Percentiles rank a stretch among this genome's conserved stretches.
phyloP scores from a whole-genome alignment of 164 flowering plant species.

The Sextonia rubra region DNA sequence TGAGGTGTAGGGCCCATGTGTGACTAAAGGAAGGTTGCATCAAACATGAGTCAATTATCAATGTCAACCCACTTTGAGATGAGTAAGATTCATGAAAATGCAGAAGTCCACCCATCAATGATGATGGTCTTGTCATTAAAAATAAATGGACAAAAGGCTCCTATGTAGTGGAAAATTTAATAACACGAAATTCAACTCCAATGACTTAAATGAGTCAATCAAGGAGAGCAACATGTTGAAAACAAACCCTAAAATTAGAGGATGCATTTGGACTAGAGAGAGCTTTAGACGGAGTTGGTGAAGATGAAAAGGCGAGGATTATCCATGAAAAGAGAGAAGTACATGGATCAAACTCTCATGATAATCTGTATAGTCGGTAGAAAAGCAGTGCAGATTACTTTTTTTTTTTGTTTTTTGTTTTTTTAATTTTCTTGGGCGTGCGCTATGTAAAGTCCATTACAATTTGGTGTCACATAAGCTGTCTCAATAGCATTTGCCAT shows the following conservation, averaged over 20 bases:
- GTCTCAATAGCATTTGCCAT: background rate
- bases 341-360: constrained; percentile 5
- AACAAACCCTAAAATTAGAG: constrained; percentile 2
- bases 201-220: constrained; percentile 6
- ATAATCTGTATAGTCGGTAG: background rate
- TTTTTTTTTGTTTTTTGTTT: too few species aligned
- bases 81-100: constrained; percentile 17
- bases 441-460: background rate
- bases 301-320: background rate
- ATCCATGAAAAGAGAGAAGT: background rate
- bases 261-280: background rate
- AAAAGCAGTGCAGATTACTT: background rate
- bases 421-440: background rate
- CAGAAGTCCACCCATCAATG: constrained; percentile 23
- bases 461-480: background rate
- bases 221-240: constrained; percentile 8
- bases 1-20: constrained; percentile 14
- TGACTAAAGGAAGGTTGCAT: constrained; percentile 25
- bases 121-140: constrained; percentile 12
- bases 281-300: background rate
- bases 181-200: background rate
- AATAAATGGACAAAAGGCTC: background rate
- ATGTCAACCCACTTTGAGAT: constrained; percentile 35
- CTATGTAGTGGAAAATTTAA: background rate
- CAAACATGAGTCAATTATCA: constrained; percentile 29